Base-by-base conservation (phyloP, 495 filamentous ascomycete genomes). In the Darksidea phi region DNA sequence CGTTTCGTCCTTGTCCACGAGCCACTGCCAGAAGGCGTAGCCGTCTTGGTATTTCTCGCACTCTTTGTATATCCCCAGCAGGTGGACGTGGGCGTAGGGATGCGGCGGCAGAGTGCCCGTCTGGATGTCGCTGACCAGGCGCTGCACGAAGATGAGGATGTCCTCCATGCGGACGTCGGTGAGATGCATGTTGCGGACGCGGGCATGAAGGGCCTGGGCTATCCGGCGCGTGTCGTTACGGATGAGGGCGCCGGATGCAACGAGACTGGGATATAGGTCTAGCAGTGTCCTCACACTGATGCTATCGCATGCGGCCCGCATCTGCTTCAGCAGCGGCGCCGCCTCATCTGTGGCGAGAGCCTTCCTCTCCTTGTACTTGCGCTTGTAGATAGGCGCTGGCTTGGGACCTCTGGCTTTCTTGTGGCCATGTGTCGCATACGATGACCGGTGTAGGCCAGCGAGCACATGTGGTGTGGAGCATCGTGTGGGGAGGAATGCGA, bases 21-120 rank as follows among this genome's bases (percentile, higher is more conserved):
- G 67, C 76, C 76, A 80, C 8, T 64, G 48, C 78, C 78, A 81
- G 59, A 80, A 79, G 15, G 59, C 41, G n/a, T 70, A 56, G 0
- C 74, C 77, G 24, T 57, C 37, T 13, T 69, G 64, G 28, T 74
- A 78, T 20, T 70, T 64, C 25, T 70, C 62, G 32, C 71, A 64
- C 46, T 78, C 75, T 55, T 80, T 80, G 63, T 76, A 74, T 34
- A 76, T 70, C n/a, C 70, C 70, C 12, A 81, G 59, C 20, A 80
- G 58, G 54, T 80, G 77, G 17, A 81, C 67, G 37, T 68, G 67
- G 20, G 77, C 78, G 7, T 68, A 52, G 1, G 70, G 61, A 52
- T 78, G 70, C 3, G 77, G 75, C 3, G 68, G 70, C 13, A 78
- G 61, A 0, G 55, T 32, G 28, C 65, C 63, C 6, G 53, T 23